Conservation (phyloP, 2,329 filamentous ascomycete genomes). For the Colletotrichum viniferum region DNA sequence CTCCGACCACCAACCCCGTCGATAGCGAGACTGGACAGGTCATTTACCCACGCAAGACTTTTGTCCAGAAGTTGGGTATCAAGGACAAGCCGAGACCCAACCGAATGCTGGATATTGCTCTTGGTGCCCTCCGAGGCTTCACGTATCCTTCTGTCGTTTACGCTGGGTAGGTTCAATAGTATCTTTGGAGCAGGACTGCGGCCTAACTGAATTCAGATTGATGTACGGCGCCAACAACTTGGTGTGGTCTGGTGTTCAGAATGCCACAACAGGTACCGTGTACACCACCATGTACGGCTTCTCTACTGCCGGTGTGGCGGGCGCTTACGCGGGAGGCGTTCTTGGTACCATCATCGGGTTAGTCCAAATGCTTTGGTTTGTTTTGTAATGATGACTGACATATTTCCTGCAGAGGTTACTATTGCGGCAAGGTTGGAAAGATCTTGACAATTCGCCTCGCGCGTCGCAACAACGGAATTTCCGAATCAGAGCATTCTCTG, state of each 20-base stretch:
- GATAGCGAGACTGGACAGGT: slow-evolving; percentile 32
- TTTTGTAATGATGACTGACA: background rate
- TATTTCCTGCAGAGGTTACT: slow-evolving; percentile 19
- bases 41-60: slow-evolving; percentile 38
- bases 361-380: background rate
- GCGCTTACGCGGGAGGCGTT: slow-evolving; percentile 30
- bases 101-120: slow-evolving; percentile 38
- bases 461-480: slow-evolving; percentile 43
- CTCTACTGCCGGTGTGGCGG: slow-evolving; percentile 23
- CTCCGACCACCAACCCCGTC: background rate
- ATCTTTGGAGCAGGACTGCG: background rate
- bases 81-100: slow-evolving; percentile 41
- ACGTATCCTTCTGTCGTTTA: slow-evolving; percentile 38
- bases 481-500: slow-evolving; percentile 45
- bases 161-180: slow-evolving; percentile 31
- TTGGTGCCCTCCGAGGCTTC: slow-evolving; percentile 33
- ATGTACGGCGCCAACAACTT: slow-evolving; percentile 37
- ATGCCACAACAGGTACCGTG: slow-evolving; percentile 33
- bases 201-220: slow-evolving; percentile 15
- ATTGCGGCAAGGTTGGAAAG: slow-evolving; percentile 40
- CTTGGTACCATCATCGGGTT: slow-evolving; percentile 47
- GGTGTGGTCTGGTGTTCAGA: slow-evolving; percentile 34
- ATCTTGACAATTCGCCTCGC: slow-evolving; percentile 41
- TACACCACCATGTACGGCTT: slow-evolving; percentile 35
- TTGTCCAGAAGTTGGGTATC: slow-evolving; percentile 33